Evolutionary conservation across 1,139 yeast genomes (phyloP), one percentile per base, ranked within the genome.

Genomic region (Sugiyamaella sp.): DNA sequence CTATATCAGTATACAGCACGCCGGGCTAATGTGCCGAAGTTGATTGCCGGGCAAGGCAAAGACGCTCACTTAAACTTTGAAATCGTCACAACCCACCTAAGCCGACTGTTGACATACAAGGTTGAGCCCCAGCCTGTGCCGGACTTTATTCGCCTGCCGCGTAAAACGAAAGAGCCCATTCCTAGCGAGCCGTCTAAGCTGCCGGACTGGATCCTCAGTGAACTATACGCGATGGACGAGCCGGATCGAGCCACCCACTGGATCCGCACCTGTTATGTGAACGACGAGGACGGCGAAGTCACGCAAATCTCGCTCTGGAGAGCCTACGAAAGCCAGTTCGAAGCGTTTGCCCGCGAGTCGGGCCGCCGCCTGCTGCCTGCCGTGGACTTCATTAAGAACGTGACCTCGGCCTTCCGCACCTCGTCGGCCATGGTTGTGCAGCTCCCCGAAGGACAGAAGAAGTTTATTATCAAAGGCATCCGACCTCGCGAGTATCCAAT

Each of bases 231-330:
- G 40, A 74, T 90, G 59, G 81, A 84, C 5, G 99, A 93, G 70
- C 99, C 99, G 1, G 80, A 84, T 57, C 79, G 99, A 58, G 97
- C 99, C 0, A 88, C 97, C 1, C 80, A 90, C 12, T 93, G 99
- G 99, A 85, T 93, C 74, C 82, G 97, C 63, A 86, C 96, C 61
- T 87, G 95, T 60, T 95, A 89, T 71, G 93, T 85, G 63, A 89
- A 95, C 12, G 80, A 79, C 35, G 71, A 77, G 2, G 80, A 79
- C 4, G 90, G 95, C 3, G 97, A 90, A 68, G 97, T 91, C 8
- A 91, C 98, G 0, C 99, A 93, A 71, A 90, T 93, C 29, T 87
- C 96, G 12, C 78, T 93, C 49, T 93, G 99, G 99, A 89, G 91
- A 69, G 85, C 96, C 0, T 93, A 93, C 71, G 99, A 93, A 68